Evolutionary conservation across 176 grass and related monocot species (phyloP).

Genomic region (Triticum urartu): DNA sequence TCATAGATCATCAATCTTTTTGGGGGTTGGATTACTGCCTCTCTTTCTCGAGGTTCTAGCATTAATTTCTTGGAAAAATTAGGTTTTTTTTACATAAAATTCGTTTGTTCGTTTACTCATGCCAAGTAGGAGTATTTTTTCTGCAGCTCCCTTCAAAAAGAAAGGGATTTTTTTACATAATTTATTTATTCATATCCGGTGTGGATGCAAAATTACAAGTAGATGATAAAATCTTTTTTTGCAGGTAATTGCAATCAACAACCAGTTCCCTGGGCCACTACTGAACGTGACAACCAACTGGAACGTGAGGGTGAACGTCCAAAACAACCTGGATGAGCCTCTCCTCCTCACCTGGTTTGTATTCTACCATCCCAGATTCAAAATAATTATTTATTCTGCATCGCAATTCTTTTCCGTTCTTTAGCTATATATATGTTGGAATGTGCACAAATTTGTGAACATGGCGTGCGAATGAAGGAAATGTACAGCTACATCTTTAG

Average conservation of each 20-base stretch:
- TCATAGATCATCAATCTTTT: not conserved
- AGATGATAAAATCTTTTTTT: not conserved
- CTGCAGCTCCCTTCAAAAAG: no score
- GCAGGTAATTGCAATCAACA: constrained; percentile 77
- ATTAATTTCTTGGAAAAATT: not conserved
- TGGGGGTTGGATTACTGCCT: not conserved
- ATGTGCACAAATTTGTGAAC: no score
- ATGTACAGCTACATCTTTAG: not conserved
- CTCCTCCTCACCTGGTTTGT: constrained; percentile 77
- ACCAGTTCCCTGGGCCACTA: constrained; percentile 70
- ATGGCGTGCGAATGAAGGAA: not conserved
- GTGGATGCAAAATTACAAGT: not conserved
- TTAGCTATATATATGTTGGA: no score
- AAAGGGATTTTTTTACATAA: not conserved
- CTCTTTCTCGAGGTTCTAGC: not conserved
- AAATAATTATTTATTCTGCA: not conserved
- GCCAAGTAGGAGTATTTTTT: not conserved
- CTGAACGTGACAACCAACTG: constrained; percentile 85
- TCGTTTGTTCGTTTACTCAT: not conserved
- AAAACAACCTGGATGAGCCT: constrained; percentile 86
- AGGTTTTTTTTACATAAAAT: not conserved
- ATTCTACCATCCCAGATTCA: not conserved
- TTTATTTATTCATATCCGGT: no score
- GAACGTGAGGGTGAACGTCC: constrained; percentile 73
- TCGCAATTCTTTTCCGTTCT: no score